Base-by-base conservation (phyloP, 805 yeast genomes). In the Myxozyma monticola region DNA sequence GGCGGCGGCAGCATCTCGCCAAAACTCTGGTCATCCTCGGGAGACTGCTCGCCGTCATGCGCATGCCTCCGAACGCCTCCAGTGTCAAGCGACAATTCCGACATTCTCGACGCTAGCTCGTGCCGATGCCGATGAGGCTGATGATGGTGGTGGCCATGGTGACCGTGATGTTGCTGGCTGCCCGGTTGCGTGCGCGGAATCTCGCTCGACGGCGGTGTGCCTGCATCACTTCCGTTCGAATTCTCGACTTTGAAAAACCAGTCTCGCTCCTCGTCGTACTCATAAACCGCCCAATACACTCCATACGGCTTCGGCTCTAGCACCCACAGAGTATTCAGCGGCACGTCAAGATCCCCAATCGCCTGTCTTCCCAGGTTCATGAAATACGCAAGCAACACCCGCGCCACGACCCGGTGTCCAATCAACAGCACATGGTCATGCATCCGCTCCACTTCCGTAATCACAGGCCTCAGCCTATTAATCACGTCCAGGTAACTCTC, bases 281-380 rank as follows among this genome's bases (percentile, higher is more conserved):
- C 96, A 69, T 84, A 91, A 66, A 90, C 74, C 12, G 85, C 78
- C 88, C 96, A 91, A 54, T 88, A 95, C 1, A 95, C 95, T 1
- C 98, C 98, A 67, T 88, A 91, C 0, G 98, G 97, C 66, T 87
- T 88, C 42, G 91, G 89, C 64, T 91, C 97, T 54, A 91, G 76
- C 50, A 91, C 79, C 65, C 90, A 91, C 8, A 91, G 81, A 7
- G 96, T 86, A 64, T 91, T 97, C 48, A 91, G 72, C 4, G 98
- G 98, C 4, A 91, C 90, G 68, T 91, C 97, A 57, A 91, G 75
- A 60, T 87, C 95, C 0, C 95, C 90, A 51, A 91, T 86, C 0
- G 88, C 75, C 35, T 86, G 85, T 57, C 83, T 82, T 28, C 74
- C 74, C 53, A 93, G 72, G 63, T 90, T 91, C 76, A 91, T 74